Conservation (phyloP, 139 green algal genomes). For the Microglena sp. region DNA sequence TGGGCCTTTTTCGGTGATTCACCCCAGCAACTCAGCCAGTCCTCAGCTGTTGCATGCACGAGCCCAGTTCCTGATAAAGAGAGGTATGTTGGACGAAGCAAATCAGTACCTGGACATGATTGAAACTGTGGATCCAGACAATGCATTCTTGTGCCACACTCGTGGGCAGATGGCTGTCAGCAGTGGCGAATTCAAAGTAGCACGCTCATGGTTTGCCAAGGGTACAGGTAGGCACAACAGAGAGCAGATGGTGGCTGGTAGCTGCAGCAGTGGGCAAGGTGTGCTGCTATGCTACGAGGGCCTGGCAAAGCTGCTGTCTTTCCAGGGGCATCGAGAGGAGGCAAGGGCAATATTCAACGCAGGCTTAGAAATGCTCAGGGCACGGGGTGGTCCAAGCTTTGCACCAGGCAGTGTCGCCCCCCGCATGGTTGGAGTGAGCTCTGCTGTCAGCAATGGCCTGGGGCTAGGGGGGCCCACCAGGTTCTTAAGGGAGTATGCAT, state of each 20-base stretch:
- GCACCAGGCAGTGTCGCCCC: conserved; percentile 18
- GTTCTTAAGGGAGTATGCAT: conserved; percentile 46
- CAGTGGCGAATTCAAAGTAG: too few species aligned
- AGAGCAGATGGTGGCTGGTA: neutral
- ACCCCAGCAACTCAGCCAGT: too few species aligned
- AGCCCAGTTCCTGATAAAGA: conserved; percentile 10
- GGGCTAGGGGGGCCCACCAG: conserved; percentile 20
- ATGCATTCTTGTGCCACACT: conserved; percentile 44
- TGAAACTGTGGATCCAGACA: conserved; percentile 24
- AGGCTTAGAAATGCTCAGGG: neutral
- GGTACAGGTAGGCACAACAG: neutral
- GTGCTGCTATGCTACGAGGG: conserved; percentile 47
- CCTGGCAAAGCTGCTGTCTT: conserved; percentile 46
- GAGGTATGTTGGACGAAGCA: conserved; percentile 17
- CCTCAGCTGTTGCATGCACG: conserved; percentile 17
- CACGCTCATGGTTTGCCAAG: too few species aligned
- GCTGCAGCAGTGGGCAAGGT: conserved; percentile 6
- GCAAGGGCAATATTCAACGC: conserved; percentile 4
- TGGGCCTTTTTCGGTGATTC: too few species aligned
- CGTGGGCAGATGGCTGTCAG: conserved; percentile 24
- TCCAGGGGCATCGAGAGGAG: conserved; percentile 9
- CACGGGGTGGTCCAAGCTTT: neutral
- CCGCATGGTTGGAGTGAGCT: too few species aligned
- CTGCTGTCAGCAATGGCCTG: too few species aligned
- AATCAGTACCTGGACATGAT: conserved; percentile 22